Evolutionary conservation across 148 eudicot genomes (phyloP).

Genomic region (Beta vulgaris): DNA sequence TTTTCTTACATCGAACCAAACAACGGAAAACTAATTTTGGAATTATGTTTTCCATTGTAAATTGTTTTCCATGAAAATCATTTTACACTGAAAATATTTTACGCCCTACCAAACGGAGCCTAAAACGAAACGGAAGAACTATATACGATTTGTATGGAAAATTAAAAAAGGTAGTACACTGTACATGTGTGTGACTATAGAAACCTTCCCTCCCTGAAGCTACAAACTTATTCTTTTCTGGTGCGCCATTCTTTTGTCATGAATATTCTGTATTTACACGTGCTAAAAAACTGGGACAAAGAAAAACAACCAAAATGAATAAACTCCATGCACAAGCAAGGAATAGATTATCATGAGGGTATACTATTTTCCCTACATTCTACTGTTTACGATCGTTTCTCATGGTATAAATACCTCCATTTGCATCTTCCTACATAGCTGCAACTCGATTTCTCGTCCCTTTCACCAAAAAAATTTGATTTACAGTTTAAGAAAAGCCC

Average conservation of each 20-base stretch:
- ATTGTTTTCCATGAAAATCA: too few relatives aligned
- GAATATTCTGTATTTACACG: not conserved
- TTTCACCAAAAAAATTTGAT: not conserved
- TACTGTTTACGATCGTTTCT: not conserved
- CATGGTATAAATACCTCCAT: not conserved
- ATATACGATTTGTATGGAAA: too few relatives aligned
- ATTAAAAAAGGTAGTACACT: too few relatives aligned
- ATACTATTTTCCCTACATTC: not conserved
- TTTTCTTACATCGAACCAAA: too few relatives aligned
- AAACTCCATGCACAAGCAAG: not conserved
- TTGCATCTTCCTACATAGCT: not conserved
- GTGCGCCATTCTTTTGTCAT: not conserved
- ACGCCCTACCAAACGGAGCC: too few relatives aligned
- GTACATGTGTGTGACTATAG: too few relatives aligned
- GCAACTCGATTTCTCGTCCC: not conserved
- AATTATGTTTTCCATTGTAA: too few relatives aligned
- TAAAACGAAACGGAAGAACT: too few relatives aligned
- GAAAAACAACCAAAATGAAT: not conserved
- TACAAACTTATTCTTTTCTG: not conserved
- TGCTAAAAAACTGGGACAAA: too few relatives aligned
- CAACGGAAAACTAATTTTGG: too few relatives aligned
- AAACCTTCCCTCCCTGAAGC: not conserved
- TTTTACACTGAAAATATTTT: too few relatives aligned
- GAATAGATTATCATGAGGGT: not conserved
- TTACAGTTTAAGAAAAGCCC: not conserved